These are phyloP conservation scores for Litchi chinensis DNA, from an alignment of 345 rosid genomes.

Conservation along the genomic window DNA sequence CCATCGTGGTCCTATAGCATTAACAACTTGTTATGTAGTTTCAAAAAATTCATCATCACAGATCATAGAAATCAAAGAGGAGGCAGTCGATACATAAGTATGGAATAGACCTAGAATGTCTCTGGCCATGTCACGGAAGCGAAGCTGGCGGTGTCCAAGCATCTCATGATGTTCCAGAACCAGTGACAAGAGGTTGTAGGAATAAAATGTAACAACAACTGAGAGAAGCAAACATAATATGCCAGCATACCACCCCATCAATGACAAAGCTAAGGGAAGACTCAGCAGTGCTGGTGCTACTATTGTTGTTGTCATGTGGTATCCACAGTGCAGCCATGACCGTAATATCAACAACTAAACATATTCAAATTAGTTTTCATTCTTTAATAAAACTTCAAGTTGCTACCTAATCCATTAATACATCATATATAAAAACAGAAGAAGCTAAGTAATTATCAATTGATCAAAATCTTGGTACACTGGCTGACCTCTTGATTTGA, in stretches of 20 bases:
- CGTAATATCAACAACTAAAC: constrained; percentile 16
- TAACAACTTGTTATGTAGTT: not conserved
- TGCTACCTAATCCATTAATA: too few species aligned
- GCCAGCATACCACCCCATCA: constrained; percentile 38
- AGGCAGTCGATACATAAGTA: too few species aligned
- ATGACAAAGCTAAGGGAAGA: constrained; percentile 39
- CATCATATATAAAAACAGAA: too few species aligned
- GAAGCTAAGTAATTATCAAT: too few species aligned
- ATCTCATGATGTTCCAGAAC: constrained; percentile 44
- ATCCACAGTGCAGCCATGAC: constrained; percentile 46
- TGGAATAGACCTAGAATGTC: constrained; percentile 32
- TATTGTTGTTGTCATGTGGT: constrained; percentile 44
- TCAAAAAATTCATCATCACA: too few species aligned
- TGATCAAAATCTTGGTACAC: too few species aligned
- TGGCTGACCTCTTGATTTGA: constrained; percentile 14
- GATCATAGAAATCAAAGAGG: too few species aligned
- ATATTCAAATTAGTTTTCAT: too few species aligned
- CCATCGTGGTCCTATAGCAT: constrained; percentile 22
- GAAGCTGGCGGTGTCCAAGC: constrained; percentile 34
- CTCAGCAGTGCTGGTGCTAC: constrained; percentile 40
- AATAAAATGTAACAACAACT: constrained; percentile 37
- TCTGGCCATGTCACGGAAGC: constrained; percentile 44
- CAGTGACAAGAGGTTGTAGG: constrained; percentile 42
- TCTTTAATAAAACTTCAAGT: too few species aligned
- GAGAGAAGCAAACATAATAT: constrained; percentile 27